Evolutionary conservation across 306 rosid species (phyloP), one percentile per base, ranked within the genome.

Genomic region (Quercus bicolor): DNA sequence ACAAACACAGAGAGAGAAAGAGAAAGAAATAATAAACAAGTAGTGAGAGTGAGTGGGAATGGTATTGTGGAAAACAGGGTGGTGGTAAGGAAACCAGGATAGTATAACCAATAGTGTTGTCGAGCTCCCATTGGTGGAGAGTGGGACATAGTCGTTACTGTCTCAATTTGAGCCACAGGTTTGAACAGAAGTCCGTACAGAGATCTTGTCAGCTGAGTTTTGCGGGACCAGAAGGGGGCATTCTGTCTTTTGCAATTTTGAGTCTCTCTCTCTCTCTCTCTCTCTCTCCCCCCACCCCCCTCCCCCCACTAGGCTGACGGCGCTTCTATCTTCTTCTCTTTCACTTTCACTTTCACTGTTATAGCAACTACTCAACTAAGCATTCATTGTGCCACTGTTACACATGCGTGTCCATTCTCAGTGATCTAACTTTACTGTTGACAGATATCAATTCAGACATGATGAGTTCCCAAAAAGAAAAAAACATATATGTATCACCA

Each of bases 61-160:
- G 60, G 18, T 11, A 53, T 37, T 16, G 53, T 21, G 72, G 70
- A 1, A 10, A 20, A 54, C 24, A 52, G 75, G 70, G 45, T 71
- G 12, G 64, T 52, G 15, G 66, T 3, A 5, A 59, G 21, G 45
- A 40, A 76, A 60, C 56, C 11, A 13, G 64, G 71, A 77, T 40
- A 34, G 57, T 34, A 43, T 53, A 19, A 77, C 12, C 53, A 56
- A 37, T 51, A 79, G 88, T 73, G 90, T 77, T 87, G 93, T 85
- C 87, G 84, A 85, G 0, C 1, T 20, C 0, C 4, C 69, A 86
- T 71, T 76, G 86, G 81, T 5, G 2, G 18, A 51, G 23, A 12
- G 20, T 23, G 40, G 56, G 23, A 64, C 73, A 68, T 74, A 40
- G 64, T 74, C 70, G 72, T 53, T 51, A 18, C 11, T 80, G 87